Conservation (phyloP, 148 eudicot genomes). For the Persicaria maculosa region DNA sequence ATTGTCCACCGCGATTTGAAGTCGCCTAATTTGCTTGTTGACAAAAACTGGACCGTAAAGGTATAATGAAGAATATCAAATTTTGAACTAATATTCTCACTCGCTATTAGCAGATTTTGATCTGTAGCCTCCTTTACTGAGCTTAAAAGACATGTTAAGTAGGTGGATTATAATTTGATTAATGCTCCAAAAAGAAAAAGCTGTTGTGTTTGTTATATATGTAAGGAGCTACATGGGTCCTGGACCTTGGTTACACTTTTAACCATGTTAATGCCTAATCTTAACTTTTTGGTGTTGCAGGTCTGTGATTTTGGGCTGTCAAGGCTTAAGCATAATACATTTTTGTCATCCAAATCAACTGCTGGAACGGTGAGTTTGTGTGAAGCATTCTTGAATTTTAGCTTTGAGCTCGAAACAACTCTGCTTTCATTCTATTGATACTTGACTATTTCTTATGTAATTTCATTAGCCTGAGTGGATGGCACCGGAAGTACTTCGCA, state of each 20-base stretch:
- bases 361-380: conserved; percentile 11
- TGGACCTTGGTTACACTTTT: not conserved
- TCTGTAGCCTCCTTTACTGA: not conserved
- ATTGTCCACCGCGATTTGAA: conserved; percentile 99
- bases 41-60: conserved; percentile 98
- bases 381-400: not conserved
- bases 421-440: conserved; percentile 3
- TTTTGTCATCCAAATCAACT: conserved; percentile 35
- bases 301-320: conserved; percentile 96
- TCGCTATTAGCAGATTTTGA: not conserved
- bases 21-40: conserved; percentile 96
- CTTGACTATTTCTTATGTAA: conserved; percentile 19
- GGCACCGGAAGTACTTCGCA: conserved; percentile 99
- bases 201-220: not conserved
- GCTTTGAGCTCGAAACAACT: not conserved
- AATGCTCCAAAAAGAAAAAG: not conserved
- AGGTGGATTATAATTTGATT: not conserved
- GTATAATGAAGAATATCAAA: conserved; percentile 23
- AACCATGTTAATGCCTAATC: not conserved
- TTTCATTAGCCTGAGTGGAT: conserved; percentile 89
- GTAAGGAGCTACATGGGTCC: not conserved
- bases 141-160: not conserved
- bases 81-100: not conserved
- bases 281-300: conserved; percentile 28
- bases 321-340: conserved; percentile 90